A percentile compares a stretch with the other conserved stretches of the same genome.
These are phyloP conservation scores for Vigna angularis DNA, from an alignment of 306 rosid species.

Conservation along the genomic window DNA sequence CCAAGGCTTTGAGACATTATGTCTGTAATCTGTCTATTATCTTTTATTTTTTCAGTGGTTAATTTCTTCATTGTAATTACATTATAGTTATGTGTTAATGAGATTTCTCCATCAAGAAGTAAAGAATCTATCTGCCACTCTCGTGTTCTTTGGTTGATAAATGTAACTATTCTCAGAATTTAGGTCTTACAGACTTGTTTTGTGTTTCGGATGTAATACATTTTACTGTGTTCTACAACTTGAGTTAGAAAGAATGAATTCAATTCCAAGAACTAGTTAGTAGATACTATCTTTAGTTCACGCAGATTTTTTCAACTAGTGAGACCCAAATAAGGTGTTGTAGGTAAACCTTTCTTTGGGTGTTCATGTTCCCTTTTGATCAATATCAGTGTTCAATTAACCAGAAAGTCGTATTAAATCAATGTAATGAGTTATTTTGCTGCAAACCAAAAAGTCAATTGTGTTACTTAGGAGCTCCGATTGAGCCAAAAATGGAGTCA, in stretches of 20 bases:
- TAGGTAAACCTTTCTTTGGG: background rate
- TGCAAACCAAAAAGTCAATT: constrained; percentile 1
- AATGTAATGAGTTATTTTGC: background rate
- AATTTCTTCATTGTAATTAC: background rate
- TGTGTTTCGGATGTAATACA: too few species aligned
- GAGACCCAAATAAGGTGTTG: background rate
- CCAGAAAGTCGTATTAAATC: background rate
- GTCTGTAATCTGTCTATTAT: background rate
- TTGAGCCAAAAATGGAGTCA: too few species aligned
- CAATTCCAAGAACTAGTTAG: too few species aligned
- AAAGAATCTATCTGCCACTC: constrained; percentile 4
- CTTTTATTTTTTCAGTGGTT: background rate
- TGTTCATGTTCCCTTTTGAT: background rate
- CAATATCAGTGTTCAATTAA: background rate
- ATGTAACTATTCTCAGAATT: too few species aligned
- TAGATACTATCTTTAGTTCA: too few species aligned
- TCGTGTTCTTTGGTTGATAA: background rate
- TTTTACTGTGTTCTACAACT: too few species aligned
- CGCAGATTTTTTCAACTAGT: too few species aligned
- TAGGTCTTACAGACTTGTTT: too few species aligned
- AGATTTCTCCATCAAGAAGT: constrained; percentile 4
- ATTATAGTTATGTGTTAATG: background rate
- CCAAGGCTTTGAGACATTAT: too few species aligned
- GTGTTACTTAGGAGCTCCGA: too few species aligned
- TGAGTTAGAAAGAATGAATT: too few species aligned